Evolutionary conservation across 106 monocot genomes (phyloP).

Genomic region (Acanthochlamys bracteata): DNA sequence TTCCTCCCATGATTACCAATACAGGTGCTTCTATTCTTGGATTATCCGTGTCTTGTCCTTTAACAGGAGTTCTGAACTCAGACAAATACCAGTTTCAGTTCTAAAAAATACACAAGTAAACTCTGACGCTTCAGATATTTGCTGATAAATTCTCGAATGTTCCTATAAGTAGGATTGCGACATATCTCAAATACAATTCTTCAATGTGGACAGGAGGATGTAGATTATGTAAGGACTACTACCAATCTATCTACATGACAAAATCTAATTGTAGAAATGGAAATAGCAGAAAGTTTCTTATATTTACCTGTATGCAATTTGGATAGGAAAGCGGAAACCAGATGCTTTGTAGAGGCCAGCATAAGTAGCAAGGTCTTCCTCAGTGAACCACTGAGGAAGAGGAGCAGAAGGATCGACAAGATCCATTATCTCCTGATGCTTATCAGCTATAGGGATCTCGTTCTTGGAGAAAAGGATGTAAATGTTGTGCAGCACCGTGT

Average conservation of each 20-base stretch:
- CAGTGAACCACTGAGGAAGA: conserved; percentile 21
- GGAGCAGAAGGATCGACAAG: conserved; percentile 25
- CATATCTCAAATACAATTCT: too few species aligned
- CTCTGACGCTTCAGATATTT: too few species aligned
- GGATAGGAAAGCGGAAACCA: conserved; percentile 17
- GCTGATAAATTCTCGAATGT: too few species aligned
- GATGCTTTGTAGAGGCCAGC: conserved; percentile 23
- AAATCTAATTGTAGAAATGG: too few species aligned
- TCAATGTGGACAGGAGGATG: too few species aligned
- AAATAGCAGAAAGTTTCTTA: neutral
- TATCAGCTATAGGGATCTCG: conserved; percentile 16
- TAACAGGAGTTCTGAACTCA: neutral
- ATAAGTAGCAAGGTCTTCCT: conserved; percentile 27
- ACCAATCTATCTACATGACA: too few species aligned
- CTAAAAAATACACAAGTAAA: too few species aligned
- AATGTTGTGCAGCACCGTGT: conserved; percentile 25
- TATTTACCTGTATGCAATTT: conserved; percentile 22
- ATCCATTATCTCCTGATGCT: conserved; percentile 38
- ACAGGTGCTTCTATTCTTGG: conserved; percentile 13
- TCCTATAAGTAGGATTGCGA: too few species aligned
- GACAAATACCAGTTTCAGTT: neutral
- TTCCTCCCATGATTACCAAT: conserved; percentile 29
- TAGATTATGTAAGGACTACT: too few species aligned
- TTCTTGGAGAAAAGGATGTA: conserved; percentile 34
- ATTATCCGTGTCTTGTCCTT: too few species aligned